Evolutionary conservation across 2,329 filamentous ascomycete species (phyloP).

Genomic region (Coniochaeta pulveracea): DNA sequence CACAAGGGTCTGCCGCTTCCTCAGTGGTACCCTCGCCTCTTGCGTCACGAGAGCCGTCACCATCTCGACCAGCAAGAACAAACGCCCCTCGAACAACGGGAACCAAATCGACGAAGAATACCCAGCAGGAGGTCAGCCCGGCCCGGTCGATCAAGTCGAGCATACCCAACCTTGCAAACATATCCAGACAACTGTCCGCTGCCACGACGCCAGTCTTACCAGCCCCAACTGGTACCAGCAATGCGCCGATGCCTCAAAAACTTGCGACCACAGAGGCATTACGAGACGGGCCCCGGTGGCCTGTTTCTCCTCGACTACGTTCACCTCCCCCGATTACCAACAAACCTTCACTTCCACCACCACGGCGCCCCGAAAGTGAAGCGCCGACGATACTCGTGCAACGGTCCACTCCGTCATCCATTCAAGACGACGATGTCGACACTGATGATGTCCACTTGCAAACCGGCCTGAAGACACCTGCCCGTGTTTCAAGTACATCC

Average conservation of each 20-base stretch:
- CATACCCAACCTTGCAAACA: constrained; percentile 48
- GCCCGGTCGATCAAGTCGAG: constrained; percentile 38
- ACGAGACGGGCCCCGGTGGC: constrained; percentile 58
- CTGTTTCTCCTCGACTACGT: constrained; percentile 63
- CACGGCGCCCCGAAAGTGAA: constrained; percentile 37
- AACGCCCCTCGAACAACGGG: constrained; percentile 16
- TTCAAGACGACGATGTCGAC: constrained; percentile 36
- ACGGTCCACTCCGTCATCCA: constrained; percentile 32
- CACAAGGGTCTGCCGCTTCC: constrained; percentile 15
- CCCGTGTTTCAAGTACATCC: constrained; percentile 45
- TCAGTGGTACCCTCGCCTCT: constrained; percentile 19
- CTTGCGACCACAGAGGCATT: constrained; percentile 31
- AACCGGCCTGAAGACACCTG: constrained; percentile 47
- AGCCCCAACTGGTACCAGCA: constrained; percentile 47
- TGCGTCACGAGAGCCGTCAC: constrained; percentile 34
- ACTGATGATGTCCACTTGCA: constrained; percentile 36
- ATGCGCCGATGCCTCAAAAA: constrained; percentile 56
- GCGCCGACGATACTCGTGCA: constrained; percentile 41
- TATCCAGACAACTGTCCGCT: constrained; percentile 58
- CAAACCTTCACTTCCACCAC: constrained; percentile 31
- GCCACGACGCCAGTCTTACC: constrained; percentile 54
- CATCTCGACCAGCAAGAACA: constrained; percentile 24
- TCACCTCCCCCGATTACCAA: constrained; percentile 57
- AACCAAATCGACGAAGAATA: constrained; percentile 53
- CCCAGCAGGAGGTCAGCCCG: constrained; percentile 52